A percentile compares a stretch with the other conserved stretches of the same genome.
These are phyloP conservation scores for Zygoascus tannicola DNA, from an alignment of 805 yeast species.

Conservation along the genomic window DNA sequence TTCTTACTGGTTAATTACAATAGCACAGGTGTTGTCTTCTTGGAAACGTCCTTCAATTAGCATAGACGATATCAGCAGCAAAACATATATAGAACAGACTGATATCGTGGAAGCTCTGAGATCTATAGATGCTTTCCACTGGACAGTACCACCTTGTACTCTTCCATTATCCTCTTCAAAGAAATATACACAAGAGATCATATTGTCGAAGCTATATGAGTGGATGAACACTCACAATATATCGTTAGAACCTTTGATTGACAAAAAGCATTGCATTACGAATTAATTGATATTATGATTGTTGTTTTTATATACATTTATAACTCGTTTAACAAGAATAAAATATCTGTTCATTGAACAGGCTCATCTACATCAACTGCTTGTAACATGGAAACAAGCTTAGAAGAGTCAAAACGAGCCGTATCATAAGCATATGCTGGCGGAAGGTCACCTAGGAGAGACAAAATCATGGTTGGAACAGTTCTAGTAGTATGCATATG, in stretches of 20 bases:
- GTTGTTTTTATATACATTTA: too few relatives aligned
- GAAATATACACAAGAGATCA: not conserved
- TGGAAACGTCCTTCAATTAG: conserved; percentile 13
- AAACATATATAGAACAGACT: conserved; percentile 28
- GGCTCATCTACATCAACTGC: conserved; percentile 8
- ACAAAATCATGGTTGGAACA: conserved; percentile 32
- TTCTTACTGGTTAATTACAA: conserved; percentile 59
- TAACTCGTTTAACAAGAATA: too few relatives aligned
- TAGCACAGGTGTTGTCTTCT: conserved; percentile 27
- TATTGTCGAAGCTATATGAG: not conserved
- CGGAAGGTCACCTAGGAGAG: conserved; percentile 50
- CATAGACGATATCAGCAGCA: conserved; percentile 20
- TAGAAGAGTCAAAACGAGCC: conserved; percentile 45
- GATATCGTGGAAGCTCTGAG: conserved; percentile 28
- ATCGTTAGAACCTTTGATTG: conserved; percentile 6
- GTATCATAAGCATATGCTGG: conserved; percentile 45
- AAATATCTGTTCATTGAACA: too few relatives aligned
- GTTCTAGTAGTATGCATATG: not conserved
- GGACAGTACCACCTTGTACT: conserved; percentile 1
- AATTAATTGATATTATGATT: not conserved
- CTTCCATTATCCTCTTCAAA: not conserved
- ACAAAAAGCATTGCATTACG: conserved; percentile 4
- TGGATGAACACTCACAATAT: conserved; percentile 5
- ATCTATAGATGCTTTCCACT: conserved; percentile 22
- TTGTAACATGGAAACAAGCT: conserved; percentile 34